Evolutionary conservation across 176 grass and related monocot genomes (phyloP).

Genomic region (Thalia dealbata): DNA sequence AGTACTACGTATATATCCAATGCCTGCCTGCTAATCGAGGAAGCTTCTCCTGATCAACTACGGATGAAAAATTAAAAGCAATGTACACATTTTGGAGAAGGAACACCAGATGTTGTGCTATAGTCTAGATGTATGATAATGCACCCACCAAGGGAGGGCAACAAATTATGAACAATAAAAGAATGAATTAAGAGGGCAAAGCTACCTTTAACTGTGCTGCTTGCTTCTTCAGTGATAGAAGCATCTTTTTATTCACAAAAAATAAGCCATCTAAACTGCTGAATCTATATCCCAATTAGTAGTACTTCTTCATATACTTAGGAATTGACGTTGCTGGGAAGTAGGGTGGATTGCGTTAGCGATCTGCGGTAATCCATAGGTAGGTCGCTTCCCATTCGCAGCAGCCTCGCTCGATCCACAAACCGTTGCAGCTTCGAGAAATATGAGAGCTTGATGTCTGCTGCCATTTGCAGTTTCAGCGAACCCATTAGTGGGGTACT

Average conservation of each 20-base stretch:
- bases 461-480: background rate
- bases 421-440: background rate
- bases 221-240: constrained; percentile 3
- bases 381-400: background rate
- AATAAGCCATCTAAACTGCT: background rate
- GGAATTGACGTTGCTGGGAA: background rate
- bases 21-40: too few species aligned
- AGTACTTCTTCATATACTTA: background rate
- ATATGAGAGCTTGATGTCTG: background rate
- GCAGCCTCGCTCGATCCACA: background rate
- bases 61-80: background rate
- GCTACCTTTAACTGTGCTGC: background rate
- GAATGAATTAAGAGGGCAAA: background rate
- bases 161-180: background rate
- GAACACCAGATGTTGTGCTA: background rate
- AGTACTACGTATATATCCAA: background rate
- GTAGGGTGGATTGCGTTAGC: constrained; percentile 5
- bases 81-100: background rate
- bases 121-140: background rate
- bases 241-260: constrained; percentile 2
- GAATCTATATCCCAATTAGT: constrained; percentile 1
- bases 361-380: background rate
- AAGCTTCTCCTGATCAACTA: background rate
- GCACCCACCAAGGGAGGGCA: background rate
- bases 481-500: background rate